Percentiles rank a stretch among this genome's conserved stretches.
These are phyloP conservation scores for Withania somnifera DNA, from an alignment of 305 asterid genomes.

Conservation along the genomic window DNA sequence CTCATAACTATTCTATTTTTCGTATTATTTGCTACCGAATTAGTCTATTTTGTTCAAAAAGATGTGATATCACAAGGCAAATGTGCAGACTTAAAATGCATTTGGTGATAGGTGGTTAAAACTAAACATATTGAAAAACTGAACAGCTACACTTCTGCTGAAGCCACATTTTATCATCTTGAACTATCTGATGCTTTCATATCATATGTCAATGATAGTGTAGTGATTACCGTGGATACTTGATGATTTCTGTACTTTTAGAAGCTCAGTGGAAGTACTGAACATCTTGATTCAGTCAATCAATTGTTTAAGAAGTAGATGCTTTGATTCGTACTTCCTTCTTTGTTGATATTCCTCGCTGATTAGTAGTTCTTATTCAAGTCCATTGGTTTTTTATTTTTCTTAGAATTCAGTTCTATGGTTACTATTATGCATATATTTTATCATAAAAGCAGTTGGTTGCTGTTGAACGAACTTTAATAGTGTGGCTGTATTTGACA, in stretches of 20 bases:
- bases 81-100: not conserved
- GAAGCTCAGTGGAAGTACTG: constrained; percentile 64
- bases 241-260: constrained; percentile 70
- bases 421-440: not conserved
- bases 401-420: not conserved
- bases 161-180: constrained; percentile 45
- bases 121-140: constrained; percentile 58
- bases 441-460: not conserved
- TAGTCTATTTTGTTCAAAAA: not conserved
- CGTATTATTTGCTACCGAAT: not conserved
- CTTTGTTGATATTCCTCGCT: not conserved
- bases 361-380: not conserved
- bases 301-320: constrained; percentile 38
- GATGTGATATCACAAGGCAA: not conserved
- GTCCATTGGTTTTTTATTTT: not conserved
- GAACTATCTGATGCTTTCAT: constrained; percentile 67
- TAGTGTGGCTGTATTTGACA: too few relatives aligned
- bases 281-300: constrained; percentile 30
- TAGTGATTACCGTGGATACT: constrained; percentile 35
- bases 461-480: not conserved
- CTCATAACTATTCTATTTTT: too few relatives aligned
- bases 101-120: constrained; percentile 45
- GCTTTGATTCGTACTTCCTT: not conserved
- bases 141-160: constrained; percentile 41
- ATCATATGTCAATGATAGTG: constrained; percentile 70